A percentile compares a stretch with the other conserved stretches of the same genome.
Evolutionary conservation across 1,284 basidiomycete species (phyloP).

Genomic region (Ganoderma resinaceum): DNA sequence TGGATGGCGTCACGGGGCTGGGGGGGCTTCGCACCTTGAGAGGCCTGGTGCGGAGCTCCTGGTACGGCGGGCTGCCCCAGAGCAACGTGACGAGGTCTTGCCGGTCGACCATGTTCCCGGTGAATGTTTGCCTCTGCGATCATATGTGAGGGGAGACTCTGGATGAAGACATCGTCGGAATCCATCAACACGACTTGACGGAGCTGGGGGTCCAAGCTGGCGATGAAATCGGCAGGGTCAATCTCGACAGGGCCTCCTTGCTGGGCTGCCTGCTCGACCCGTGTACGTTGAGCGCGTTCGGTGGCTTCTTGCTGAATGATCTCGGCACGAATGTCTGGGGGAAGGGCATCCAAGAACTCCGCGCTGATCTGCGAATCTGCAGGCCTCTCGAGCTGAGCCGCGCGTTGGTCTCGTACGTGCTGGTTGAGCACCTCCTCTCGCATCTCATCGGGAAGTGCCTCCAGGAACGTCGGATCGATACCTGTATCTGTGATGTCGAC

Average conservation of each 20-base stretch:
- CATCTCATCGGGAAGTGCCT: conserved; percentile 98
- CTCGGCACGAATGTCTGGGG: conserved; percentile 95
- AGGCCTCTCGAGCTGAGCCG: conserved; percentile 74
- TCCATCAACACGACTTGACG: conserved; percentile 89
- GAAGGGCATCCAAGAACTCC: conserved; percentile 96
- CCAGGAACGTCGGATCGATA: conserved; percentile 97
- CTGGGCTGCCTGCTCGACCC: conserved; percentile 51
- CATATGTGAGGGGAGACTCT: conserved; percentile 82
- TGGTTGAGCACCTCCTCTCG: conserved; percentile 98
- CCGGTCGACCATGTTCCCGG: conserved; percentile 50
- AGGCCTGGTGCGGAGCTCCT: conserved; percentile 38
- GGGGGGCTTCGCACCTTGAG: conserved; percentile 55
- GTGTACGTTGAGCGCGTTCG: conserved; percentile 72
- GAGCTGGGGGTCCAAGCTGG: conserved; percentile 84
- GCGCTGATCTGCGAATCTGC: conserved; percentile 89
- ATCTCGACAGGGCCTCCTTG: conserved; percentile 70
- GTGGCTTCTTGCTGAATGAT: conserved; percentile 94
- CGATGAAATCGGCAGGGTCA: conserved; percentile 88
- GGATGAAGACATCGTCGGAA: conserved; percentile 84
- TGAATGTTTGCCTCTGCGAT: conserved; percentile 81
- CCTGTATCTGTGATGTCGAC: conserved; percentile 99
- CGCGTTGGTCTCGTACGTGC: conserved; percentile 91
- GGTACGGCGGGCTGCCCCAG: conserved; percentile 46
- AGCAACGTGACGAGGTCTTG: conserved; percentile 35
- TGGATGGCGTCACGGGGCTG: conserved; percentile 89